These are phyloP conservation scores for Penicillium sp. DNA, from an alignment of 2,329 filamentous ascomycete species.

Conservation along the genomic window DNA sequence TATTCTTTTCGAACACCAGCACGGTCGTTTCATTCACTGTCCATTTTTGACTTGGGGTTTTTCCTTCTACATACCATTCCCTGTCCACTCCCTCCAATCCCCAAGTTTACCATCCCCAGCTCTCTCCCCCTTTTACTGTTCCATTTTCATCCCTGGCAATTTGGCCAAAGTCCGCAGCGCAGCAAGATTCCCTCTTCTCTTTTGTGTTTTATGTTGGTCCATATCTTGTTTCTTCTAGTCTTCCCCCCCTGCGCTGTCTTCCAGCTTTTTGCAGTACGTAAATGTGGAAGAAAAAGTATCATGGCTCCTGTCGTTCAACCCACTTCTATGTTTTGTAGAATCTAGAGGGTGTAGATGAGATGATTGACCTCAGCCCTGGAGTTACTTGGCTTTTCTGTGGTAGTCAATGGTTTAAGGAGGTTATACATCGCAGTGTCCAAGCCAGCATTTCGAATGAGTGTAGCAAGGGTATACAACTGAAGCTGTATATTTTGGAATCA, in stretches of 20 bases:
- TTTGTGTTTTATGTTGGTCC: conserved; percentile 23
- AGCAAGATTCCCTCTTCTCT: conserved; percentile 40
- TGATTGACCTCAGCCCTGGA: too few species aligned
- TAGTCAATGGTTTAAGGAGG: too few species aligned
- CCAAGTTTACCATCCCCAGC: too few species aligned
- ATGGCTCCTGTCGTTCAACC: conserved; percentile 4
- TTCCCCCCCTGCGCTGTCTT: conserved; percentile 25
- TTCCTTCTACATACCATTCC: conserved; percentile 4
- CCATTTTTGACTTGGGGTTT: conserved; percentile 9
- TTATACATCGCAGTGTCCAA: too few species aligned
- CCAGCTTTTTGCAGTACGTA: conserved; percentile 25
- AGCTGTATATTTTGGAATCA: too few species aligned
- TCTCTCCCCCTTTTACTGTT: conserved; percentile 11
- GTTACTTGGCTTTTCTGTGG: too few species aligned
- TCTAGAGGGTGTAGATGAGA: too few species aligned
- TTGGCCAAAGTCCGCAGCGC: conserved; percentile 36
- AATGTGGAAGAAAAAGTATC: conserved; percentile 30
- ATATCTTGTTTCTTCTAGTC: conserved; percentile 23
- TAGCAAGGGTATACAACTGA: too few species aligned
- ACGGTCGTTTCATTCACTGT: conserved; percentile 17
- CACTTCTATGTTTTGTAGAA: conserved; percentile 1
- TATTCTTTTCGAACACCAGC: conserved; percentile 4
- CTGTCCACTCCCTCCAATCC: conserved; percentile 19
- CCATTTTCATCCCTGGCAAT: conserved; percentile 25
- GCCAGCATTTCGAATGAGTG: too few species aligned